phyloP scores from a whole-genome alignment of 441 rosid genomes.

The Capsella rubella region DNA sequence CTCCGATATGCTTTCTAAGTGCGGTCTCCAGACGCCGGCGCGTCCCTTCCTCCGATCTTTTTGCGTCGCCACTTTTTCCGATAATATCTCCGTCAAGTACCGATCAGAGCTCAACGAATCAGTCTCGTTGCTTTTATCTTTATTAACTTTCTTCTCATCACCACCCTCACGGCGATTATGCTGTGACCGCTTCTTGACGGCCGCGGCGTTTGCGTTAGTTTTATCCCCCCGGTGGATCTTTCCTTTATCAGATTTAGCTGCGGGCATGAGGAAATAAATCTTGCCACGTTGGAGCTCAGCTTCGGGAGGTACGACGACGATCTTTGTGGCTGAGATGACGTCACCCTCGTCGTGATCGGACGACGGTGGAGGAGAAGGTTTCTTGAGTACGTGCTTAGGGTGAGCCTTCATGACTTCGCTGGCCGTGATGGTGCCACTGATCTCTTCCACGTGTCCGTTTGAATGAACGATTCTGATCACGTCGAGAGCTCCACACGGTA shows the following conservation, averaged over 20 bases:
- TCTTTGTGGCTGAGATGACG: conserved; percentile 62
- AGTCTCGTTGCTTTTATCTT: conserved; percentile 11
- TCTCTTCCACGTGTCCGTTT: conserved; percentile 89
- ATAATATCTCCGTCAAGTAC: conserved; percentile 85
- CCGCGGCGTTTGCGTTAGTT: background rate
- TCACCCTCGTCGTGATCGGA: conserved; percentile 59
- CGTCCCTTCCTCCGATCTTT: conserved; percentile 89
- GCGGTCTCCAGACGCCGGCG: conserved; percentile 93
- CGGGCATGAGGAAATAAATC: conserved; percentile 91
- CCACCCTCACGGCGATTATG: conserved; percentile 30
- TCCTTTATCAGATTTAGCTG: conserved; percentile 46
- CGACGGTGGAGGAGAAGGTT: conserved; percentile 64
- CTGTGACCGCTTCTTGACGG: conserved; percentile 29
- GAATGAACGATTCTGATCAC: conserved; percentile 92
- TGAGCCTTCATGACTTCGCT: conserved; percentile 80
- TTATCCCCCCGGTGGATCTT: conserved; percentile 46
- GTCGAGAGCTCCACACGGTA: conserved; percentile 95
- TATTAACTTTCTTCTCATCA: conserved; percentile 18
- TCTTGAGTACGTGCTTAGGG: conserved; percentile 87
- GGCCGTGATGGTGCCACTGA: conserved; percentile 82
- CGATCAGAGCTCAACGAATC: conserved; percentile 62
- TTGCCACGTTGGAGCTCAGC: conserved; percentile 94
- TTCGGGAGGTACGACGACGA: conserved; percentile 87
- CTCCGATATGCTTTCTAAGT: conserved; percentile 87
- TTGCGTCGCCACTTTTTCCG: conserved; percentile 76